Conservation (phyloP, 2,329 filamentous ascomycete genomes). For the Monilinia vaccinii-corymbosi region DNA sequence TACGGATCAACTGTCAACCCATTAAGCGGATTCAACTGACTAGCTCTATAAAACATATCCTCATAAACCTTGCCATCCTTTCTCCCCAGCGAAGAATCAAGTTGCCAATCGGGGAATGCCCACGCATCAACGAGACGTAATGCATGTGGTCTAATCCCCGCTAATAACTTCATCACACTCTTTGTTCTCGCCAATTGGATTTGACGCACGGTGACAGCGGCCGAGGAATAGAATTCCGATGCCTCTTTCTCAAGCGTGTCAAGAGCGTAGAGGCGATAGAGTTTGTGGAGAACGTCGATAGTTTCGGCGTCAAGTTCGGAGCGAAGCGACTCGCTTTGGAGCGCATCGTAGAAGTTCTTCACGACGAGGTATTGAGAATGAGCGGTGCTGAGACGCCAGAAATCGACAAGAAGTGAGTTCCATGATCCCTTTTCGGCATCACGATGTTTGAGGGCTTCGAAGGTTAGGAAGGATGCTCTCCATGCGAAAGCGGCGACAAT, state of each 20-base stretch:
- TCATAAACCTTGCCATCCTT: slow-evolving; percentile 70
- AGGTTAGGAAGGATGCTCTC: slow-evolving; percentile 65
- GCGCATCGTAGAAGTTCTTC: slow-evolving; percentile 67
- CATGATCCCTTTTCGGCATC: slow-evolving; percentile 68
- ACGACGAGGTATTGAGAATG: slow-evolving; percentile 71
- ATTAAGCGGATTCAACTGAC: slow-evolving; percentile 65
- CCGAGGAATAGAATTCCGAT: slow-evolving; percentile 62
- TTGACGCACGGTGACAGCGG: slow-evolving; percentile 61
- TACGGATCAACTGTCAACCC: slow-evolving; percentile 64
- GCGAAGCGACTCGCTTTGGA: slow-evolving; percentile 46
- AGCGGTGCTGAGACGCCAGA: slow-evolving; percentile 66
- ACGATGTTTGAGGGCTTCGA: slow-evolving; percentile 64
- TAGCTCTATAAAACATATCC: slow-evolving; percentile 65
- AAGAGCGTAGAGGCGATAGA: slow-evolving; percentile 57
- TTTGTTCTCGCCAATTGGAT: slow-evolving; percentile 60
- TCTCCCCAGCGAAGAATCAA: slow-evolving; percentile 61
- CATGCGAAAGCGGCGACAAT: slow-evolving; percentile 67
- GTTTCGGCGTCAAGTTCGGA: slow-evolving; percentile 49
- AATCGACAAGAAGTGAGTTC: slow-evolving; percentile 71
- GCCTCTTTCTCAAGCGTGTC: slow-evolving; percentile 61
- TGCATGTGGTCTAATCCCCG: slow-evolving; percentile 65
- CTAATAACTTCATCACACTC: slow-evolving; percentile 59
- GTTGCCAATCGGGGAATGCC: slow-evolving; percentile 71
- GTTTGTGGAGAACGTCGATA: slow-evolving; percentile 49
- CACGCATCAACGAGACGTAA: slow-evolving; percentile 63